A percentile compares a stretch with the other conserved stretches of the same genome.
phyloP scores from a whole-genome alignment of 2,329 filamentous ascomycete species.

The Hyphodiscus sp. region DNA sequence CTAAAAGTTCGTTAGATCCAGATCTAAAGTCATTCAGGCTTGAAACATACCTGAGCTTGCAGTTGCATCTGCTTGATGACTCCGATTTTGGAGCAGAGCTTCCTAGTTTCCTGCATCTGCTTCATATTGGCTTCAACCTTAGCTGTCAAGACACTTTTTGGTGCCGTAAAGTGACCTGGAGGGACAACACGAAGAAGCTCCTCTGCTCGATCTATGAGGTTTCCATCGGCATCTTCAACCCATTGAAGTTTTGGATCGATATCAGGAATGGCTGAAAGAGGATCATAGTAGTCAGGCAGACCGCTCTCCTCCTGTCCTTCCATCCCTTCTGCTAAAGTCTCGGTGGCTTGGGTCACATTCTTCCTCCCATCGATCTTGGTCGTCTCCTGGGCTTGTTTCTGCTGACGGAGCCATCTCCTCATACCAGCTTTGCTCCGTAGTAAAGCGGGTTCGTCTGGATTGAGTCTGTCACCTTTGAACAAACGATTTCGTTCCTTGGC shows the following conservation, averaged over 20 bases:
- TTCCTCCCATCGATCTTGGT: constrained; percentile 39
- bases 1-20: constrained; percentile 36
- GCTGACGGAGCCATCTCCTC: constrained; percentile 77
- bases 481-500: constrained; percentile 81
- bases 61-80: constrained; percentile 99
- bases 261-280: constrained; percentile 78
- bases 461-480: constrained; percentile 79
- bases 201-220: constrained; percentile 81
- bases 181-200: constrained; percentile 77
- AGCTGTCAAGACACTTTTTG: constrained; percentile 64
- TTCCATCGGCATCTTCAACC: constrained; percentile 83
- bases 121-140: constrained; percentile 87
- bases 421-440: constrained; percentile 81
- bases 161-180: constrained; percentile 66
- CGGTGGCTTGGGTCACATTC: constrained; percentile 44
- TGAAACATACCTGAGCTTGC: constrained; percentile 71
- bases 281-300: constrained; percentile 91
- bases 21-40: background rate
- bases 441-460: constrained; percentile 80
- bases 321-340: constrained; percentile 91
- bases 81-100: constrained; percentile 91
- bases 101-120: constrained; percentile 94
- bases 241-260: constrained; percentile 72
- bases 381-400: constrained; percentile 57
- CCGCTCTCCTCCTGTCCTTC: constrained; percentile 73